Base-by-base conservation (phyloP, 441 rosid genomes). In the Flueggea neowawraea region DNA sequence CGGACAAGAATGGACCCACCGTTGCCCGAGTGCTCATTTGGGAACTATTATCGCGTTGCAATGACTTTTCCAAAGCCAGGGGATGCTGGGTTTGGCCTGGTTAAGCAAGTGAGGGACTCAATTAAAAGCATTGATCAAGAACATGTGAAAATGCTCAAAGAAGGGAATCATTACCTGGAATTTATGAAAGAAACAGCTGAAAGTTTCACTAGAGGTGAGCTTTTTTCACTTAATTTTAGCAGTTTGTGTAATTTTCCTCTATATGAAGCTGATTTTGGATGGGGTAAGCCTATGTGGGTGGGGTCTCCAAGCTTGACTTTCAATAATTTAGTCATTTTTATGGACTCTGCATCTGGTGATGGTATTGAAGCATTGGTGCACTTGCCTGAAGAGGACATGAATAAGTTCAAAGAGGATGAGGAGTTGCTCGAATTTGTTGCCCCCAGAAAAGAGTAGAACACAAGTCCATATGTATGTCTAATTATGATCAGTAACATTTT, bases 331-430 rank as follows among this genome's bases (percentile, higher is more conserved):
- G 59, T 71, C 47, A 48, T 65, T 17, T 54, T 78, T 17, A 55
- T 64, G 56, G 82, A 81, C 32, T 57, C 71, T 14, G 64, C 63
- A 31, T 61, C 43, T 43, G 64, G 68, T 0, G 71, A 62, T 14
- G 80, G 78, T 17, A 59, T 81, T 17, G 78, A 81, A 53, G 81
- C 80, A 3, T 56, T 59, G 69, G 63, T 67, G 10, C 68, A 60
- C 16, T 58, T 76, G 49, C 52, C 64, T 4, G 65, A 57, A 32
- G 55, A 69, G 1, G 74, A 71, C 3, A 71, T 71, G 79, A 48
- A 6, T 2, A 52, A 22, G 10, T 71, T 80, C 44, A 63, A 69
- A 10, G 41, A 52, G 14, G 69, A 67, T 45, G 28, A 52, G 4
- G 68, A 59, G 16, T 7, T 62, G 54, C 75, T 66, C 22, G 39